Base-by-base conservation (phyloP, 2,329 filamentous ascomycete species). In the Cladophialophora psammophila region DNA sequence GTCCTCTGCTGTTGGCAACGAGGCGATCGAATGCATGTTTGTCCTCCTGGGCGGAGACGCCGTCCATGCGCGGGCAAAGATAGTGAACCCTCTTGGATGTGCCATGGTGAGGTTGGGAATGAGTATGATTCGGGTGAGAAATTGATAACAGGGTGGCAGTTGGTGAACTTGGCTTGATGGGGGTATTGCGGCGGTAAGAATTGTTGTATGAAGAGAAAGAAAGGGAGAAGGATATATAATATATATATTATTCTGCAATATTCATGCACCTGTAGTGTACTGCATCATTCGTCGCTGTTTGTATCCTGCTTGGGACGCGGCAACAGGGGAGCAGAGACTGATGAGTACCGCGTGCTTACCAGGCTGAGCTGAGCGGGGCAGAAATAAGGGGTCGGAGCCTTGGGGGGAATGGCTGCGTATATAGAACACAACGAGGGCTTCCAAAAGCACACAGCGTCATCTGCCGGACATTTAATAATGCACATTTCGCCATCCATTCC, bases 201-300 rank as follows among this genome's bases (percentile, higher is more conserved):
- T 31, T 12, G 9, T 40, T 18, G 31, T 50, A 52, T 50, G 34
- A 52, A 54, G 13, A 53, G 18, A 52, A 38, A 31, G 3, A 20
- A 61, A 40, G 18, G 12, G 53, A 52, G 5, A 15, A 60, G 35
- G 31, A 20, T 2, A 31, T 20, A 32, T 13, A 18, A 53, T 60
- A 60, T 53, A 7, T 18, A 38, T 35, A 40, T 40, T n/a, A 61
- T 60, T 50, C 38, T 32, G 32, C 45, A 36, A 40, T 2, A 62
- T 54, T 59, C 60, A 68, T 68, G 62, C 8, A 36, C 45, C 31
- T 35, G 35, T 62, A 52, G 45, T 62, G 67, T 62, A 64, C 67
- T 60, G 52, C n/a, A 69, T 64, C 45, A 57, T 69, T 60, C 67
- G 62, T 67, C 60, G 67, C 18, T 35, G 64, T 64, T 69, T 69